Base-by-base conservation (phyloP, 306 rosid genomes). In the Lotus japonicus region DNA sequence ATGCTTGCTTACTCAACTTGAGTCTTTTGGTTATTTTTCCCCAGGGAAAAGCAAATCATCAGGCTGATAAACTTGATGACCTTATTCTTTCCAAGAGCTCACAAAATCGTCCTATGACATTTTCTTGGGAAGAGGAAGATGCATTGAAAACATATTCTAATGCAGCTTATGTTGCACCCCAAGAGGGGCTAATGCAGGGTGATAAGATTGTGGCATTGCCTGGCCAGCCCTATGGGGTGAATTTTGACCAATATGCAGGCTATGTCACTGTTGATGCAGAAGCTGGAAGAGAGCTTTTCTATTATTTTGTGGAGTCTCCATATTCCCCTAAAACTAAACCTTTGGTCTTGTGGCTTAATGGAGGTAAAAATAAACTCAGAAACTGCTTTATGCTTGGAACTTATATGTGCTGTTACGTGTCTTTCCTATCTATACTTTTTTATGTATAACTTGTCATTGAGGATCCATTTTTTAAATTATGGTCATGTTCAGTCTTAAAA, bases 221-320 rank as follows among this genome's bases (percentile, higher is more conserved):
- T 11, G 88, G 95, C 56, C 95, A 85, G 23, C 85, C 89, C 1
- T 11, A 61, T 39, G 82, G 82, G 17, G 88, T 83, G 2, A 72
- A 77, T 49, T 88, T 88, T 77, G 77, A 79, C 35, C 90, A 83
- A 2, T 88, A 88, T 21, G 64, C 83, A 18, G 95, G 88, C 7
- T 85, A 83, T 69, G 85, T 88, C n/a, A 83, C 81, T 0, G 84
- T 85, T 54, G 67, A 81, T 66, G 74, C 58, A 3, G 7, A 13
- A 0, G 76, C 87, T 49, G 87, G 84, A 18, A 81, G 79, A 58
- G 79, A 76, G n/a, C 79, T 83, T 70, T 88, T 85, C 82, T 85
- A 83, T 62, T 88, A 85, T 51, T 81, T 88, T 57, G 94, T 71
- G 9, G 86, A 85, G 81, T 81, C 94, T 5, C 71, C 90, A 2